Percentiles rank a stretch among this genome's conserved stretches.
Evolutionary conservation across 192 early-diverging fungal genomes (phyloP).

Genomic region (Dimargaris cristalligena): DNA sequence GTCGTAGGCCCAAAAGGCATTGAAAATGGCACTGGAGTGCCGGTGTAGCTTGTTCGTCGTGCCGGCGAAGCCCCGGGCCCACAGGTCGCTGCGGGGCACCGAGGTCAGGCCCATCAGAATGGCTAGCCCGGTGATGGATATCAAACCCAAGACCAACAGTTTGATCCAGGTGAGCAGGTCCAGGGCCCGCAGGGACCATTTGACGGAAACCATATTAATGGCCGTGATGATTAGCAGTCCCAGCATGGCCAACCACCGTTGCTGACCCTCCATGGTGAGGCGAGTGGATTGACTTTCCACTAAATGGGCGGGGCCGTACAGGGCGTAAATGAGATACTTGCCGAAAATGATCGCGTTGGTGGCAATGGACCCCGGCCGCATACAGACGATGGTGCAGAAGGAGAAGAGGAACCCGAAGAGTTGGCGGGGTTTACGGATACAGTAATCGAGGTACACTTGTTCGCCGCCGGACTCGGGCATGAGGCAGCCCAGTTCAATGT

Average conservation of each 20-base stretch:
- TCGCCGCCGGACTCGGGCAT: slow-evolving; percentile 81
- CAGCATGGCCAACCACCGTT: slow-evolving; percentile 33
- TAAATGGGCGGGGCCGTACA: slow-evolving; percentile 15
- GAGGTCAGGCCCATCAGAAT: slow-evolving; percentile 34
- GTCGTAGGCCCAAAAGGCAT: slow-evolving; percentile 33
- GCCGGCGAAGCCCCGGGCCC: slow-evolving; percentile 46
- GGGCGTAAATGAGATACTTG: slow-evolving; percentile 33
- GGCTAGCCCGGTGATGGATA: slow-evolving; percentile 53
- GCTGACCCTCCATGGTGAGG: slow-evolving; percentile 16
- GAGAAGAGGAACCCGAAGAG: slow-evolving; percentile 35
- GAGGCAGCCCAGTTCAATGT: slow-evolving; percentile 77
- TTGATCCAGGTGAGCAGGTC: slow-evolving; percentile 56
- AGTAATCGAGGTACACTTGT: slow-evolving; percentile 62
- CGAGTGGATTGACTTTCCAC: neutral
- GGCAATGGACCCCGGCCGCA: slow-evolving; percentile 29
- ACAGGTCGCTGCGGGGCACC: slow-evolving; percentile 23
- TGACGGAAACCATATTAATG: slow-evolving; percentile 44
- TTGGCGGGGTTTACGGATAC: slow-evolving; percentile 29
- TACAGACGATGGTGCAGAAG: slow-evolving; percentile 26
- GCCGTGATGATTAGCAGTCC: slow-evolving; percentile 35
- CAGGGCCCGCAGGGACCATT: slow-evolving; percentile 41
- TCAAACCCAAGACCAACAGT: slow-evolving; percentile 42
- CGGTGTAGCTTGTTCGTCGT: slow-evolving; percentile 29
- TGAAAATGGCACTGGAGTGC: slow-evolving; percentile 33
- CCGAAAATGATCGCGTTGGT: slow-evolving; percentile 29